Evolutionary conservation across 2,329 filamentous ascomycete species (phyloP), one percentile per base, ranked within the genome.

Genomic region (Mollisia scopiformis): DNA sequence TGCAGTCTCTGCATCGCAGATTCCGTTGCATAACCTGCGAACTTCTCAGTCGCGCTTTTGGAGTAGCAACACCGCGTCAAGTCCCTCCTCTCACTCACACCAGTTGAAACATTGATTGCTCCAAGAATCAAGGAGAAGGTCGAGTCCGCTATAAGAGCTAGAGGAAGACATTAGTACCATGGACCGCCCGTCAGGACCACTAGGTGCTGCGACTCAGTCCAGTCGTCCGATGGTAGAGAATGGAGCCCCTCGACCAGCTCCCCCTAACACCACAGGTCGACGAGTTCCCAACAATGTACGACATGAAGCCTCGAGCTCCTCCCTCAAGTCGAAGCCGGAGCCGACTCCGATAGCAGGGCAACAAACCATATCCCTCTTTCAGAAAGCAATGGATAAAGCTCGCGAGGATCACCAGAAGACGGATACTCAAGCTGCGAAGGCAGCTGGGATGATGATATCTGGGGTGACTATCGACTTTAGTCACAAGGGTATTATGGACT

Each of bases 391-490:
- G 83, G 82, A 83, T 64, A 82, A 81, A 68, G 88, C 89, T 57
- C 78, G 89, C 60, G 82, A 87, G 67, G 88, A 88, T 72, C 88
- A 89, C 66, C 81, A 82, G 68, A 84, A 80, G 53, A 87, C 89
- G 72, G 84, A 82, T 6, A 14, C 21, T 8, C 19, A 11, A 13
- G 41, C 21, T 46, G 41, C 16, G 19, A 46, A 46, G 13, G 84
- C 84, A 56, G 85, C 87, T 65, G 83, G 82, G 46, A 83, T 81
- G 63, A 80, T 82, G 62, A 80, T 85, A 65, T 86, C 72, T 51
- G 90, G 91, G 61, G 85, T 92, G 61, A 93, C 91, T 31, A 88
- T 94, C 68, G 89, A 93, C 75, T 76, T 93, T 65, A 91, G 90
- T 74, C 87, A 90, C 69, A 89, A 88, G 75, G 87, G 86, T 71